Evolutionary conservation across 352 stramenopile genomes (phyloP).

Genomic region (Elongisporangium undulatum): DNA sequence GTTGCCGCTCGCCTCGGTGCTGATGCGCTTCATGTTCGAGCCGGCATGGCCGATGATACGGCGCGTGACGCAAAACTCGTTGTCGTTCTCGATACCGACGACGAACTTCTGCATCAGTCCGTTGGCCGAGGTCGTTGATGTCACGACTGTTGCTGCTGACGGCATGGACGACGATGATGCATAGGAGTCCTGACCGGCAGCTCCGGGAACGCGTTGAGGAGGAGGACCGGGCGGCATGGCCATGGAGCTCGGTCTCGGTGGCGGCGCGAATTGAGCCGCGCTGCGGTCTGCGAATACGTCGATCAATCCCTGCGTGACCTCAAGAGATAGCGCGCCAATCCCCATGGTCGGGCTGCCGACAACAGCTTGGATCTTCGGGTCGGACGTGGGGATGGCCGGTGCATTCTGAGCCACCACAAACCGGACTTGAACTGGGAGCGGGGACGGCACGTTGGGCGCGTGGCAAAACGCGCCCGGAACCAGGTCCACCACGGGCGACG

Average conservation of each 20-base stretch:
- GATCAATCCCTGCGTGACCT: constrained; percentile 61
- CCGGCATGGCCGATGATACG: constrained; percentile 78
- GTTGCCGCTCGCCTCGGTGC: constrained; percentile 66
- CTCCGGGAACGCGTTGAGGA: constrained; percentile 8
- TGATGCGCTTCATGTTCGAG: constrained; percentile 88
- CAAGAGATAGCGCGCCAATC: constrained; percentile 55
- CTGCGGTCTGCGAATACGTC: constrained; percentile 75
- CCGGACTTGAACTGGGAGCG: constrained; percentile 68
- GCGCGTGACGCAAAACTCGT: constrained; percentile 78
- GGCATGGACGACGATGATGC: neutral
- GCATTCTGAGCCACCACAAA: constrained; percentile 72
- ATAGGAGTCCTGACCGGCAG: constrained; percentile 9
- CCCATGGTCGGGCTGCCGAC: constrained; percentile 54
- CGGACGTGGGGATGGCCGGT: constrained; percentile 57
- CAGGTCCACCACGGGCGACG: constrained; percentile 67
- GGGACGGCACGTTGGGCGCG: constrained; percentile 45
- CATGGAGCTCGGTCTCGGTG: constrained; percentile 26
- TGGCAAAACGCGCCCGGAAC: constrained; percentile 74
- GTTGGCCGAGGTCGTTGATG: neutral
- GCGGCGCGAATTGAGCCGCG: constrained; percentile 27
- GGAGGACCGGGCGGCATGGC: constrained; percentile 5
- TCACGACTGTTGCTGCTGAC: neutral
- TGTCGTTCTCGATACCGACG: constrained; percentile 85
- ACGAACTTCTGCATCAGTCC: constrained; percentile 65
- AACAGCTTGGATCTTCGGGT: constrained; percentile 69